Conservation (phyloP, 768 basidiomycete genomes). For the Leucogyrophana mollusca region DNA sequence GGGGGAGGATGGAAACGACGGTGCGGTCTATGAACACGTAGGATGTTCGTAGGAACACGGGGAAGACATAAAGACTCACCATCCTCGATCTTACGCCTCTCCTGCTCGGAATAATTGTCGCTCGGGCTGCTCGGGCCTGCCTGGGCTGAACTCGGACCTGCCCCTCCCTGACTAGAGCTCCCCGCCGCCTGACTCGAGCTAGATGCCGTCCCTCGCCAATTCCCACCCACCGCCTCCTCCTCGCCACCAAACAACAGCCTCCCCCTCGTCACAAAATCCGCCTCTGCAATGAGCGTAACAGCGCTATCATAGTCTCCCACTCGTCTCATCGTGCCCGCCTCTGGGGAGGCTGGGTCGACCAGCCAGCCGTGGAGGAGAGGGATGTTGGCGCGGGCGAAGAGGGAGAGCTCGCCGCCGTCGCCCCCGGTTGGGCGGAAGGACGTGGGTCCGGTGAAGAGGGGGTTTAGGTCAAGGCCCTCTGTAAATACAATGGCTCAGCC, state of each 20-base stretch:
- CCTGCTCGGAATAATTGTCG: conserved; percentile 45
- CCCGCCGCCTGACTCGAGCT: conserved; percentile 4
- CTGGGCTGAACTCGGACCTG: conserved; percentile 3
- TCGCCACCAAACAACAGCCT: conserved; percentile 48
- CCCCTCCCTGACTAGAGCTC: conserved; percentile 5
- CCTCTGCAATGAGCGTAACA: conserved; percentile 73
- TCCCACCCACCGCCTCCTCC: conserved; percentile 11
- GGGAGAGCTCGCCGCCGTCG: conserved; percentile 66
- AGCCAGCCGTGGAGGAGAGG: conserved; percentile 86
- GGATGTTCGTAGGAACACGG: no score
- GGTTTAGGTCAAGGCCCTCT: conserved; percentile 92
- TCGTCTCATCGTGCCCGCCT: conserved; percentile 57
- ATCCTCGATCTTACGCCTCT: conserved; percentile 63
- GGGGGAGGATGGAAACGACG: no score
- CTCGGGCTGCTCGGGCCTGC: conserved; percentile 7
- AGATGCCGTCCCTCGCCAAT: conserved; percentile 20
- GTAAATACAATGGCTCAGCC: not conserved
- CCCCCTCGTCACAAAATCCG: conserved; percentile 70
- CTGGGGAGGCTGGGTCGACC: conserved; percentile 45
- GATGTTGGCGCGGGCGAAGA: conserved; percentile 83
- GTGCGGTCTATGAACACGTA: no score
- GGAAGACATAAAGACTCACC: no score
- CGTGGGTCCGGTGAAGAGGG: conserved; percentile 68
- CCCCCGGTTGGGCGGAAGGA: conserved; percentile 56
- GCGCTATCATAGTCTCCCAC: conserved; percentile 73